Evolutionary conservation across 2,329 filamentous ascomycete species (phyloP).

Genomic region (Fusarium pseudocircinatum): DNA sequence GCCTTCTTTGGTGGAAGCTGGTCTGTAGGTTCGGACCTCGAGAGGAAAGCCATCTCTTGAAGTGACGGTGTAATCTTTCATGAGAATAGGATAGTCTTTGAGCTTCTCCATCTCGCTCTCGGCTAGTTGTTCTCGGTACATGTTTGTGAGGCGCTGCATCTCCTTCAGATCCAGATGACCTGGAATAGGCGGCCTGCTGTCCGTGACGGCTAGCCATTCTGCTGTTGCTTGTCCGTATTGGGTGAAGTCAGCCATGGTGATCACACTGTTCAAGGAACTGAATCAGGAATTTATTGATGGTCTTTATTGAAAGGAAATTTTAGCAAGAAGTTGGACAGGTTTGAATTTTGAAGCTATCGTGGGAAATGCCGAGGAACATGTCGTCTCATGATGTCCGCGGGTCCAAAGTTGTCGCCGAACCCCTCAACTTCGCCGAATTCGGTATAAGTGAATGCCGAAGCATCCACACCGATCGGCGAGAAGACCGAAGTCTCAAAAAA

Average conservation of each 20-base stretch:
- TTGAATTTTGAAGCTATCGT: conserved; percentile 7
- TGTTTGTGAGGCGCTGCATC: conserved; percentile 21
- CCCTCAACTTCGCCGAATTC: conserved; percentile 11
- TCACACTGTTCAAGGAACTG: too few species aligned
- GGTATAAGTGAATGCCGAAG: conserved; percentile 2
- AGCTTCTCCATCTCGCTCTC: conserved; percentile 13
- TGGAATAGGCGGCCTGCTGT: conserved; percentile 10
- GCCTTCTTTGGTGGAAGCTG: conserved; percentile 36
- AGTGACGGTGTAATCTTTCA: conserved; percentile 45
- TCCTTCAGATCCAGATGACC: conserved; percentile 18
- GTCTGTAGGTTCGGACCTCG: conserved; percentile 38
- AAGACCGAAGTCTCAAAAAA: neutral
- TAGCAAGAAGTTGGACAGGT: too few species aligned
- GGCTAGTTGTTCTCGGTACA: conserved; percentile 19
- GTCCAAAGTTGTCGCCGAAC: neutral
- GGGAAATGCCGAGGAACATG: neutral
- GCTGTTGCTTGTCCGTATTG: conserved; percentile 52
- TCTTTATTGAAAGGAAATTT: too few species aligned
- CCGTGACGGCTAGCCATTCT: conserved; percentile 54
- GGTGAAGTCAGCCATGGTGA: conserved; percentile 45
- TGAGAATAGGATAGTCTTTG: conserved; percentile 36
- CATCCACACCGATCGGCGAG: neutral
- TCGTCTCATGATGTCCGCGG: neutral
- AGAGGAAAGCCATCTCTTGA: conserved; percentile 30
- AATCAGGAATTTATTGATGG: too few species aligned